phyloP scores from a whole-genome alignment of 2,329 filamentous ascomycete genomes.

The Botrytis squamosa region DNA sequence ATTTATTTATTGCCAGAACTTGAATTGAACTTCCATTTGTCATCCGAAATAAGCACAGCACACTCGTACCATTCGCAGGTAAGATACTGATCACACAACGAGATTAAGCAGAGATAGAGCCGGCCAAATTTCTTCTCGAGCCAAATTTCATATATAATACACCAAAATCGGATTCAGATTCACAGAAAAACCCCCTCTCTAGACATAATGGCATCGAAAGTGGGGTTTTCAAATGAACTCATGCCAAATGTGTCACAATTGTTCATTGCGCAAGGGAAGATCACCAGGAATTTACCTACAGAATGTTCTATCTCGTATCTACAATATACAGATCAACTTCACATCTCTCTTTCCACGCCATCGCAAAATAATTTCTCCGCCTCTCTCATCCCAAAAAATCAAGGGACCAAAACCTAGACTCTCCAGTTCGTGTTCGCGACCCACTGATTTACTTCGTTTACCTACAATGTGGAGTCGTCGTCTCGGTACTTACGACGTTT shows the following conservation, averaged over 20 bases:
- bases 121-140: background rate
- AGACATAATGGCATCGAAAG: background rate
- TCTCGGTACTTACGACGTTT: conserved; percentile 5
- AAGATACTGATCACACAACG: background rate
- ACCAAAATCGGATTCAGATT: background rate
- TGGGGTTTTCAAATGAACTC: background rate
- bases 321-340: background rate
- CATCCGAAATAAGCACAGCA: background rate
- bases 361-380: background rate
- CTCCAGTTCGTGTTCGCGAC: background rate
- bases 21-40: background rate
- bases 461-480: background rate
- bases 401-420: background rate
- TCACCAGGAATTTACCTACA: background rate
- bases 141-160: background rate
- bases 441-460: background rate
- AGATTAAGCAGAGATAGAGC: background rate
- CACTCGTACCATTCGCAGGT: background rate
- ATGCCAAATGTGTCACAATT: too few relatives aligned
- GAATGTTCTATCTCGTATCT: background rate
- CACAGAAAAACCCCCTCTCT: background rate
- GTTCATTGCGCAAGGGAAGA: background rate
- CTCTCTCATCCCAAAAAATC: background rate
- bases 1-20: background rate
- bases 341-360: background rate